Conservation (phyloP, 2,329 filamentous ascomycete genomes). For the Cryphonectria nitschkei region DNA sequence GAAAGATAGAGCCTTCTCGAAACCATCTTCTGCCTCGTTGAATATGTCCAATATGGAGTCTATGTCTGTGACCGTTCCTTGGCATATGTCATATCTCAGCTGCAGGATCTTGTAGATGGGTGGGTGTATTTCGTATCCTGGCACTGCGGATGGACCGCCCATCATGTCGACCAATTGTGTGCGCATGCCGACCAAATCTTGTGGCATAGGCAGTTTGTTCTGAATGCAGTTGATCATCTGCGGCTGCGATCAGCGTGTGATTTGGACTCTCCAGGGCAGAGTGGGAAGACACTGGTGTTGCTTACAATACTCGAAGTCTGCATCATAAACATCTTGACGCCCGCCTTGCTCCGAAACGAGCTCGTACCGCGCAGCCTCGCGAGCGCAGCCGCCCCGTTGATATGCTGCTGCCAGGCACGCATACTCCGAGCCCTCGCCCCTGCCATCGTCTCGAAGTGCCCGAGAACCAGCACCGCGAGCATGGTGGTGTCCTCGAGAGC, state of each 20-base stretch:
- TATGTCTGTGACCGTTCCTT: conserved; percentile 41
- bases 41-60: conserved; percentile 47
- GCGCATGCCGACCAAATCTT: conserved; percentile 51
- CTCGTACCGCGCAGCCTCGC: conserved; percentile 52
- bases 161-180: conserved; percentile 44
- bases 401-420: conserved; percentile 56
- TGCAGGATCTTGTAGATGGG: conserved; percentile 51
- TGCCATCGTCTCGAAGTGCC: conserved; percentile 58
- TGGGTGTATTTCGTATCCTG: conserved; percentile 48
- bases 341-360: conserved; percentile 51
- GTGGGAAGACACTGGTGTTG: background rate
- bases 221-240: conserved; percentile 55
- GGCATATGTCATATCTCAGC: conserved; percentile 51
- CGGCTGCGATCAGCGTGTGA: background rate
- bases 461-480: conserved; percentile 56
- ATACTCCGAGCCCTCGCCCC: conserved; percentile 50
- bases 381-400: conserved; percentile 56
- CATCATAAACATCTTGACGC: conserved; percentile 58
- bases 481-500: conserved; percentile 55
- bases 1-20: conserved; percentile 43
- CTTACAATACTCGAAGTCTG: conserved; percentile 50
- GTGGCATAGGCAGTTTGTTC: conserved; percentile 51
- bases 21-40: conserved; percentile 47
- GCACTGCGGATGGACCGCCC: conserved; percentile 39
- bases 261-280: background rate